Evolutionary conservation across 495 filamentous ascomycete genomes (phyloP), one percentile per base, ranked within the genome.

Genomic region (Collariella sp.): DNA sequence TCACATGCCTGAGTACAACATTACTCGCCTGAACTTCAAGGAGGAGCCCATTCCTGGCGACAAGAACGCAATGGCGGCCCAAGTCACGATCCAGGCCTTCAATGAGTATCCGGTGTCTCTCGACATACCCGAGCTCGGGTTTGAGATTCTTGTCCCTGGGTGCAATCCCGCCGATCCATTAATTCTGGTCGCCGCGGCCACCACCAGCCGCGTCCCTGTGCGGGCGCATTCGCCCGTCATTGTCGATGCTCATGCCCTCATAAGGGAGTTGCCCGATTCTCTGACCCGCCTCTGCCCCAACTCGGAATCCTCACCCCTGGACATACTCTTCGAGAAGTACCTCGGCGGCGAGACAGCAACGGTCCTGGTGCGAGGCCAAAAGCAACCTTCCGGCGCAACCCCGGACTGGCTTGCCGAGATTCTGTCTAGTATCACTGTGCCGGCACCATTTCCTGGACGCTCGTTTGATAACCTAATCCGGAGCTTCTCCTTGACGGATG

Each of bases 321-420:
- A 98, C 62, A 71, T 79, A n/a, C 72, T 98, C 16, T 76, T 98
- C 24, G 81, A 79, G 15, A 81, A 80, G 52, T 98, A 93, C 66
- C 82, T 96, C 46, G 79, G 87, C 54, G 90, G 90, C 38, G 71
- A 84, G 23, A 73, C 83, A 33, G 87, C 83, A 2, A 90, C 81
- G 0, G 75, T 97, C 7, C 91, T 86, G 64, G 81, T 96, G 34
- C 85, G 75, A 47, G 91, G 91, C 26, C 84, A 86, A 22, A 77
- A 81, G 46, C 68, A 80, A 26, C 81, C 87, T n/a, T 75, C 70
- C 22, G 61, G 72, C 13, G 75, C 79, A 16, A 86, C 86, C 0
- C 91, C 93, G 2, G 70, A 71, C 23, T 98, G 93, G 93, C 72
- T 96, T 45, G 77, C 78, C 0, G 82, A 90, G 47, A 74, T 98